Conservation (phyloP, 2,329 filamentous ascomycete species). For the Ophiognomonia clavigignenti-juglandacearum region DNA sequence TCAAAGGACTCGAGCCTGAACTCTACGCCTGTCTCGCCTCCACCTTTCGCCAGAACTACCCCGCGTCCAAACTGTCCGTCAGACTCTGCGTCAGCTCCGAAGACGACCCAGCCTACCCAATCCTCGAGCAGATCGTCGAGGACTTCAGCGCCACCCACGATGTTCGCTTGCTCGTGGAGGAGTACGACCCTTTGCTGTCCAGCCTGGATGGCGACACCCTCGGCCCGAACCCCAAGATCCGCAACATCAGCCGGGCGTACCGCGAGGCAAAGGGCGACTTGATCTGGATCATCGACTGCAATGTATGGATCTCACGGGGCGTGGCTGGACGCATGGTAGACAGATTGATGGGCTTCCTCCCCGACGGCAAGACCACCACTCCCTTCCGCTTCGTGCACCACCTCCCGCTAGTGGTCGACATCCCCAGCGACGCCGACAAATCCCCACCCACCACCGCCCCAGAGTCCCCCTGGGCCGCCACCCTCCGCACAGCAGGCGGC, state of each 20-base stretch:
- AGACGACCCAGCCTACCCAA: slow-evolving; percentile 70
- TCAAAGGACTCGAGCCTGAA: slow-evolving; percentile 85
- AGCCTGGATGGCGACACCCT: slow-evolving; percentile 49
- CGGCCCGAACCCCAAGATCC: slow-evolving; percentile 96
- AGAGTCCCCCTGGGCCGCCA: background rate
- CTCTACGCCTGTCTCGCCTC: slow-evolving; percentile 91
- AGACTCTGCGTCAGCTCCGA: slow-evolving; percentile 75
- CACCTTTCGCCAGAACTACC: slow-evolving; percentile 79
- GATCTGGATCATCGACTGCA: slow-evolving; percentile 94
- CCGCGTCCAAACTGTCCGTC: slow-evolving; percentile 68
- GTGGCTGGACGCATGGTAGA: slow-evolving; percentile 87
- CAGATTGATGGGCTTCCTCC: slow-evolving; percentile 65
- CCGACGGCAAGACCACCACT: slow-evolving; percentile 40
- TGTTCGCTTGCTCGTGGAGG: slow-evolving; percentile 71
- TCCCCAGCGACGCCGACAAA: slow-evolving; percentile 31
- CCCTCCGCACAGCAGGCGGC: slow-evolving; percentile 58
- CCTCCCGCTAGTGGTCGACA: slow-evolving; percentile 83
- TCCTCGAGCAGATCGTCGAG: slow-evolving; percentile 64
- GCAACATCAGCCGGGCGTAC: slow-evolving; percentile 93
- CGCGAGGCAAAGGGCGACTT: slow-evolving; percentile 81
- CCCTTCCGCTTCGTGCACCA: slow-evolving; percentile 94
- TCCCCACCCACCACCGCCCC: background rate
- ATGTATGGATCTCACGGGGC: slow-evolving; percentile 81
- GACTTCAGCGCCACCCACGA: slow-evolving; percentile 67
- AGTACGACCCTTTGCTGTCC: slow-evolving; percentile 69